Base-by-base conservation (phyloP, 1,284 basidiomycete genomes). In the Ustilago nuda region DNA sequence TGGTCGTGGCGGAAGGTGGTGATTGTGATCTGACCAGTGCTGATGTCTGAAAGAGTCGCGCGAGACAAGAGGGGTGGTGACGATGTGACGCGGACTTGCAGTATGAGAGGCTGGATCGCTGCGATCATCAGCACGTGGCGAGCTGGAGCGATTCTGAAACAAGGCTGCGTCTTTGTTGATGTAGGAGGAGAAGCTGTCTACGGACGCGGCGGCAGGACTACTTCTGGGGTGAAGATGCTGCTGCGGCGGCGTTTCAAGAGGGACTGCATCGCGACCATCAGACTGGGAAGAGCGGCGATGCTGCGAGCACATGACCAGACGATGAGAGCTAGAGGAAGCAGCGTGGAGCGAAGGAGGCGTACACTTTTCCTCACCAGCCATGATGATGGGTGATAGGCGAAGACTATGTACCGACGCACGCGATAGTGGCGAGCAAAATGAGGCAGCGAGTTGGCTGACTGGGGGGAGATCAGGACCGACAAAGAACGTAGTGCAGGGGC, bases 101-200 rank as follows among this genome's bases (percentile, higher is more conserved):
- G 63, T 35, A 17, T 68, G 61, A 23, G 68, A 76, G 45, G 65
- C 65, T 35, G 68, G 73, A 45, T 71, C 65, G 68, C 68, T 71
- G 67, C 48, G 66, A 19, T 76, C 73, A 54, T 73, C 66, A n/a
- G 53, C 63, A 15, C 76, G 72, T 46, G 76, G 76, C 36, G 76
- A 78, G 68, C 76, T 78, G 53, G 76, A 78, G 7, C 76, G 71
- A 19, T 71, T 64, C 41, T 78, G 71, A 35, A 75, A 64, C 54
- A 71, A 59, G 0, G 66, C 27, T 23, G 76, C 76, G 68, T 78
- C 76, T 52, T 75, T 78, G 72, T 78, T 67, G 68, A 78, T 74
- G 55, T 78, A 78, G 37, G 76, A 78, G 23, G 76, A 78, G 60
- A 78, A 78, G 68, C 76, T 78, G 43, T 78, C 76, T 15, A 74